phyloP scores from a whole-genome alignment of 164 flowering plant species.

The Tinospora cordifolia region DNA sequence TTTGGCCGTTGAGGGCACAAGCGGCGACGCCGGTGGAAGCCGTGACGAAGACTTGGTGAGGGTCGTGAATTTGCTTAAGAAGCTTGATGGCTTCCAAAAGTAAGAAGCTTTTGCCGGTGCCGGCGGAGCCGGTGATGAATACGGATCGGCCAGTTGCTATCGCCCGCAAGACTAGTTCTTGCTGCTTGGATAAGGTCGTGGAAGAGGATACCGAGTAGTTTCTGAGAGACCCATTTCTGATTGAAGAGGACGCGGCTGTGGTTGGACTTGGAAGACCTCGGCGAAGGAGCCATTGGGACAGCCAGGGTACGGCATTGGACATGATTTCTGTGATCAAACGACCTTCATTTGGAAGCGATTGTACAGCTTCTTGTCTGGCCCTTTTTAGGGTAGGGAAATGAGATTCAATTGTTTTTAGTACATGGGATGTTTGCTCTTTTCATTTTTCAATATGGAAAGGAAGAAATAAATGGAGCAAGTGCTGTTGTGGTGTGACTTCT shows the following conservation, averaged over 20 bases:
- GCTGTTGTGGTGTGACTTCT: too few species aligned
- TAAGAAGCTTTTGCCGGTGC: constrained; percentile 50
- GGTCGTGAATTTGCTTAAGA: constrained; percentile 26
- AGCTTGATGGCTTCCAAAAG: constrained; percentile 24
- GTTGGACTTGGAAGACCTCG: not conserved
- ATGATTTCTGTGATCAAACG: too few species aligned
- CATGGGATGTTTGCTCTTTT: too few species aligned
- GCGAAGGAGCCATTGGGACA: not conserved
- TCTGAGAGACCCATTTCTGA: not conserved
- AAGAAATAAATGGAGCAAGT: too few species aligned
- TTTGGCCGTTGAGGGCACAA: constrained; percentile 51
- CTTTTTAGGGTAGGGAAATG: too few species aligned
- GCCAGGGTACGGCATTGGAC: too few species aligned
- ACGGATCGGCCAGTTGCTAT: constrained; percentile 36
- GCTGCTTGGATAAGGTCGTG: constrained; percentile 27
- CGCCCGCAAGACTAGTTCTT: constrained; percentile 25
- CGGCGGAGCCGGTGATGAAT: constrained; percentile 60
- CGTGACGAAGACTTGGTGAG: constrained; percentile 36
- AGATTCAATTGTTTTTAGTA: too few species aligned
- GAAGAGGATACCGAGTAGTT: not conserved
- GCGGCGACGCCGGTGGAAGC: constrained; percentile 65
- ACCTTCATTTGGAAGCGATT: too few species aligned
- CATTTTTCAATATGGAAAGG: too few species aligned
- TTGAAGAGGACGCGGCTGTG: not conserved
- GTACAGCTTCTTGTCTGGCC: too few species aligned